These are phyloP conservation scores for Pythium brachiatum DNA, from an alignment of 352 stramenopile species.

Conservation along the genomic window DNA sequence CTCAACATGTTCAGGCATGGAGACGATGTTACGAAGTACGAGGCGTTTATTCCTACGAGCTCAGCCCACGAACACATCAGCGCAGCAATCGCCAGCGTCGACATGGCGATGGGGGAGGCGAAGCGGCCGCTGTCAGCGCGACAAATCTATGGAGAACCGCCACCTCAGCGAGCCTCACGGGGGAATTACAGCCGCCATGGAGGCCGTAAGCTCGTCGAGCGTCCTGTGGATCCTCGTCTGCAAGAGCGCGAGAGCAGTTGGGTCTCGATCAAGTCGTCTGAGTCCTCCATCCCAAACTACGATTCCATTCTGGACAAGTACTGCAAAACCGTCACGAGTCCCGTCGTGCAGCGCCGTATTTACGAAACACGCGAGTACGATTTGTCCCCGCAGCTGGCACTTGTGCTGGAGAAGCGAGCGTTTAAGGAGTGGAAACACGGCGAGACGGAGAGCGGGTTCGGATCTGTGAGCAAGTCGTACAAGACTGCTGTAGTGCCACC, in stretches of 20 bases:
- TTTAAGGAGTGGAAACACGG: slow-evolving; percentile 48
- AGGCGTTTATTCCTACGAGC: slow-evolving; percentile 45
- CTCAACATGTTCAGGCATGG: slow-evolving; percentile 81
- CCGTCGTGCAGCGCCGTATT: slow-evolving; percentile 70
- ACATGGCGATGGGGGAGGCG: background rate
- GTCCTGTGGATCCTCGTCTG: slow-evolving; percentile 17
- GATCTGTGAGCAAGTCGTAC: slow-evolving; percentile 40
- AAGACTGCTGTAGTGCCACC: slow-evolving; percentile 34
- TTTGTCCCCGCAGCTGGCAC: slow-evolving; percentile 66
- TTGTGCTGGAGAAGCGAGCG: slow-evolving; percentile 68
- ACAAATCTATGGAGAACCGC: slow-evolving; percentile 12
- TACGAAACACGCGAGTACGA: slow-evolving; percentile 59
- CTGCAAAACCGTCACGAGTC: slow-evolving; percentile 73
- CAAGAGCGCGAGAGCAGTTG: slow-evolving; percentile 51
- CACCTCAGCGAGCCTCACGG: background rate
- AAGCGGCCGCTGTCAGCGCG: slow-evolving; percentile 17
- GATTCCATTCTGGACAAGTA: slow-evolving; percentile 82
- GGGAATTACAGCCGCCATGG: slow-evolving; percentile 7
- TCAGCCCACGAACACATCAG: slow-evolving; percentile 7
- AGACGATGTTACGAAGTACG: slow-evolving; percentile 63
- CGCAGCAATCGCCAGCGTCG: background rate
- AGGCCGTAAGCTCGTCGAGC: slow-evolving; percentile 31
- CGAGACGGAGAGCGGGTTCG: slow-evolving; percentile 33
- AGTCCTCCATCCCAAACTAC: slow-evolving; percentile 58
- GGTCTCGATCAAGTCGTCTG: slow-evolving; percentile 41